phyloP scores from a whole-genome alignment of 176 grass and related monocot species.

The Phyllostachys edulis region DNA sequence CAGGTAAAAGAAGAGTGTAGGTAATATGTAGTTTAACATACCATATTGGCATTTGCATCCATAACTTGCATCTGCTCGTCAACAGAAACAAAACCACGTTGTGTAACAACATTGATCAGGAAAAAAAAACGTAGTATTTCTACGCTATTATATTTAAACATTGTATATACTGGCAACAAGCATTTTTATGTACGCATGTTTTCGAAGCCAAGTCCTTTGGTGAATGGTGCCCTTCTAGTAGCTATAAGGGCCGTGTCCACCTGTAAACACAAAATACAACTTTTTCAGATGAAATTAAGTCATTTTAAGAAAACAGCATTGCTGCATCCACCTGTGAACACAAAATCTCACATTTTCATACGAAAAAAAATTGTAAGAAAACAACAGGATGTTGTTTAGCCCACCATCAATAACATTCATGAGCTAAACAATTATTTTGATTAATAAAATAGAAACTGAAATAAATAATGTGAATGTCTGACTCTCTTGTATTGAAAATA shows the following conservation, averaged over 20 bases:
- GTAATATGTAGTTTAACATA: constrained; percentile 10
- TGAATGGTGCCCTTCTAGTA: constrained; percentile 71
- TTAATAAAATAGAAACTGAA: not conserved
- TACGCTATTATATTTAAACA: not conserved
- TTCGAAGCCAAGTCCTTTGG: constrained; percentile 80
- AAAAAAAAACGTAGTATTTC: constrained; percentile 20
- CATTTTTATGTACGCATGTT: constrained; percentile 33
- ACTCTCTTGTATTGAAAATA: not conserved
- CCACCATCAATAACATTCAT: not conserved
- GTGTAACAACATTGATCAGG: constrained; percentile 61
- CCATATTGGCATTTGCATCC: constrained; percentile 53
- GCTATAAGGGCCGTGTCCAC: constrained; percentile 74
- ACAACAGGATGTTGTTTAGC: not conserved
- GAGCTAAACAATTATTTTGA: not conserved
- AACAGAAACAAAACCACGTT: constrained; percentile 67
- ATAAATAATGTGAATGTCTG: not conserved
- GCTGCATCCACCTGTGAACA: too few relatives aligned
- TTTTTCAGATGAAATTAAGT: constrained; percentile 4
- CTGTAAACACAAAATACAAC: constrained; percentile 14
- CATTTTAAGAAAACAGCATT: not conserved
- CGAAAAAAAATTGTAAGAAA: too few relatives aligned
- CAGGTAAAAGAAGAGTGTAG: not conserved
- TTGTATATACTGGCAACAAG: not conserved
- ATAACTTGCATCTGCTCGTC: constrained; percentile 66
- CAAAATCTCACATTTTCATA: too few relatives aligned